These are phyloP conservation scores for Jatropha multifida DNA, from an alignment of 441 rosid genomes.

Conservation along the genomic window DNA sequence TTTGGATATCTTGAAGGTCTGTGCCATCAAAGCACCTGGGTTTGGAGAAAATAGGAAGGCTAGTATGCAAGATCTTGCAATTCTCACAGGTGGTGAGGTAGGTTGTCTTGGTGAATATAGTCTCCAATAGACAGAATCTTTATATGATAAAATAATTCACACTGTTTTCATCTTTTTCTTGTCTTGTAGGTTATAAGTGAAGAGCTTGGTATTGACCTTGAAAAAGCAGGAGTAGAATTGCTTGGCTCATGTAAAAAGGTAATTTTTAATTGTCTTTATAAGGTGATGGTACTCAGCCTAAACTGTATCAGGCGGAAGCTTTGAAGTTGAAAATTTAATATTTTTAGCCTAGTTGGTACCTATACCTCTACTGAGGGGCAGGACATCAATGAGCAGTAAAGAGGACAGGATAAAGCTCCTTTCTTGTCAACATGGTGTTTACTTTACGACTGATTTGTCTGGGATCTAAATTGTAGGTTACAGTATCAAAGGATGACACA, in stretches of 20 bases:
- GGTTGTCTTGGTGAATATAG: constrained; percentile 17
- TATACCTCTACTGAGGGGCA: not conserved
- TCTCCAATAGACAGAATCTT: not conserved
- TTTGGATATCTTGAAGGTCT: constrained; percentile 41
- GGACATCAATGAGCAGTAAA: not conserved
- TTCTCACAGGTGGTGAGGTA: constrained; percentile 80
- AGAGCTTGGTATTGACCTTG: constrained; percentile 83
- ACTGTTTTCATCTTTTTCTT: not conserved
- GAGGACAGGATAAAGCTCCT: no score
- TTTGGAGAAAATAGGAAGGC: constrained; percentile 92
- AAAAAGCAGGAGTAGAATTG: constrained; percentile 67
- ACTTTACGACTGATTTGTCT: not conserved
- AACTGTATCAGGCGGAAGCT: not conserved
- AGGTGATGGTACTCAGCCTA: not conserved
- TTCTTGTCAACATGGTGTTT: not conserved
- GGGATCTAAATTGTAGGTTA: constrained; percentile 37
- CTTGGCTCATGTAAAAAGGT: constrained; percentile 87
- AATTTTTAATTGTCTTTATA: not conserved
- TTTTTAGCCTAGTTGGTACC: not conserved
- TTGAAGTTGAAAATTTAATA: not conserved
- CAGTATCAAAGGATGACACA: constrained; percentile 81
- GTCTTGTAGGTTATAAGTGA: constrained; percentile 63
- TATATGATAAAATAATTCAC: not conserved
- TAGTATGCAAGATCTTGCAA: constrained; percentile 72
- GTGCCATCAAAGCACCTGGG: constrained; percentile 90